Base-by-base conservation (phyloP, 2,329 filamentous ascomycete genomes). In the Apiospora koreana region DNA sequence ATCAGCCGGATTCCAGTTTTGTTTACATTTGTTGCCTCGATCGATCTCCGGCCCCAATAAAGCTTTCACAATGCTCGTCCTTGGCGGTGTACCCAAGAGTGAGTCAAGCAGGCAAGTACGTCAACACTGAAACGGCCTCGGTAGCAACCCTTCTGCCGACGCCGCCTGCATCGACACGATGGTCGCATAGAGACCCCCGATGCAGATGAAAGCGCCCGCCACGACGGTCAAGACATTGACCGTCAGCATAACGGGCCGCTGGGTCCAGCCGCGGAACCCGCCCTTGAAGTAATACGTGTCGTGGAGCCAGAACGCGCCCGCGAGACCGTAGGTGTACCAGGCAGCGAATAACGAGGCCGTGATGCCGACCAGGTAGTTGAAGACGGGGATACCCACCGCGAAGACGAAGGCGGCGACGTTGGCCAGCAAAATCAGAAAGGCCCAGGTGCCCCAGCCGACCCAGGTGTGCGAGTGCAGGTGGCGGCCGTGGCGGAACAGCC, bases 301-400 rank as follows among this genome's bases (percentile, higher is more conserved):
- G 73, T 86, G 82, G 18, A 87, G 77, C 85, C 85, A 87, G 72
- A 88, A 87, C 12, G 82, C 83, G 5, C 85, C 86, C 1, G 85
- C 84, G 54, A 87, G 80, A 1, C 86, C 86, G 72, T 86, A 87
- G 2, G 84, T 87, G 71, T 85, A 88, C 86, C 86, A 88, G 1
- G 83, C 81, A 1, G 86, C 86, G 71, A 88, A 88, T 10, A 87
- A 76, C 6, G 81, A 82, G 0, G 85, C 84, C 25, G 84, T 80
- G 62, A 88, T 84, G 2, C 85, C 85, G 38, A 88, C 82, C 14
- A 88, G 76, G 69, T 87, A 87, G 71, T 84, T 86, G 78, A 88
- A 87, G 28, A 87, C 84, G 1, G 86, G 86, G 38, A 88, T 85
- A 3, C 85, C 84, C 1, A 86, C 82, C 8, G 82, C 79, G 23